Evolutionary conservation across 2,329 filamentous ascomycete genomes (phyloP).

Genomic region (Helotiales sp.): DNA sequence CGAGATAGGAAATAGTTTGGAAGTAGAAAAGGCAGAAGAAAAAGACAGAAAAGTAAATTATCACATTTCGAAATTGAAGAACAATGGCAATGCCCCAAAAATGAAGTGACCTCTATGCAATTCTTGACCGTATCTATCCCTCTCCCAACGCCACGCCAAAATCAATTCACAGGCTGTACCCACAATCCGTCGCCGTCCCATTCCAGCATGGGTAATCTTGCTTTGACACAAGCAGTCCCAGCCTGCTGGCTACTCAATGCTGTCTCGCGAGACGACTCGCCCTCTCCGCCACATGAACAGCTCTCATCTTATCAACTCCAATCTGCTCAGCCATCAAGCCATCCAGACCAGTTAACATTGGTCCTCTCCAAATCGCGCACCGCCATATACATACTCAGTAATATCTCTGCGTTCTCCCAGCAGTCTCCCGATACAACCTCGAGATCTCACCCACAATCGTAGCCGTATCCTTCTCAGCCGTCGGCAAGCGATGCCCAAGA

Average conservation of each 20-base stretch:
- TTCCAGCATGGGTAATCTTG: neutral
- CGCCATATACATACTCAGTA: neutral
- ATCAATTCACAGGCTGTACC: neutral
- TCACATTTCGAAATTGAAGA: neutral
- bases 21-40: neutral
- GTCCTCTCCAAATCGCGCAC: neutral
- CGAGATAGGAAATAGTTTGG: neutral
- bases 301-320: neutral
- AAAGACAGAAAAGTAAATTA: neutral
- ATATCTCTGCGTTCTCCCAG: constrained; percentile 9
- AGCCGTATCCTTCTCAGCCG: constrained; percentile 27
- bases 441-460: constrained; percentile 34
- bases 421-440: constrained; percentile 29
- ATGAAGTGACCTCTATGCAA: neutral
- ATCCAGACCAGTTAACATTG: neutral
- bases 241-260: neutral
- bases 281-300: neutral
- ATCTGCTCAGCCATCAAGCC: neutral
- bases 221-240: neutral
- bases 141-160: constrained; percentile 7
- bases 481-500: constrained; percentile 35
- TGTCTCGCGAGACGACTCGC: neutral
- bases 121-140: neutral
- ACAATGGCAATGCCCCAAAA: neutral
- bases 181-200: neutral